Evolutionary conservation across 2,329 filamentous ascomycete species (phyloP).

Genomic region (Rhinocladiella mackenziei): DNA sequence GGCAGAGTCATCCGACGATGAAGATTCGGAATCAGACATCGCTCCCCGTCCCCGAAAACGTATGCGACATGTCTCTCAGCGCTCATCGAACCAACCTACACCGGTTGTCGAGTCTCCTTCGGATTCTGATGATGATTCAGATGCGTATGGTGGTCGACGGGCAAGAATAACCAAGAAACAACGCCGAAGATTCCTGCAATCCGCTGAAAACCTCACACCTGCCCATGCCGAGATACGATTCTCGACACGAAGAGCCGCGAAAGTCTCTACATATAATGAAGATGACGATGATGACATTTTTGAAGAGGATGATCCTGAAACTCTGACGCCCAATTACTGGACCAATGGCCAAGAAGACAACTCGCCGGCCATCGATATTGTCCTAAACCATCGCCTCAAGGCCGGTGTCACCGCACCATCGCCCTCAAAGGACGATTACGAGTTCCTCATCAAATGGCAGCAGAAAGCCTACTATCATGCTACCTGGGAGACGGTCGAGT

Average conservation of each 20-base stretch:
- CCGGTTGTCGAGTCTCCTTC: conserved; percentile 47
- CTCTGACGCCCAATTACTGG: conserved; percentile 66
- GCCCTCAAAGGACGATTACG: conserved; percentile 68
- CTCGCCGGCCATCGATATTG: conserved; percentile 80
- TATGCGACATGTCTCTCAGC: conserved; percentile 54
- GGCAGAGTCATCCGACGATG: conserved; percentile 59
- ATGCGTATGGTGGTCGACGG: conserved; percentile 73
- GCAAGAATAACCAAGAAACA: conserved; percentile 72
- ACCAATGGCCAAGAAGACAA: conserved; percentile 67
- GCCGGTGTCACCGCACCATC: conserved; percentile 52
- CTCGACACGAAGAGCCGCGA: conserved; percentile 73
- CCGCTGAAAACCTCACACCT: conserved; percentile 59
- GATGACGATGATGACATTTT: conserved; percentile 58
- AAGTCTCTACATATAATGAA: conserved; percentile 66
- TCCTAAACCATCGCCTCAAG: conserved; percentile 79
- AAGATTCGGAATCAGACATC: conserved; percentile 72
- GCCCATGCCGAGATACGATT: conserved; percentile 79
- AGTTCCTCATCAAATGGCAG: conserved; percentile 95
- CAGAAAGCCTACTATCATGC: conserved; percentile 92
- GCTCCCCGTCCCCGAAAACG: conserved; percentile 41
- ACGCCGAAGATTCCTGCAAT: conserved; percentile 64
- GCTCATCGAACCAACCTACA: conserved; percentile 47
- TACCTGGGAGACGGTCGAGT: conserved; percentile 82
- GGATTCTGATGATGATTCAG: conserved; percentile 63
- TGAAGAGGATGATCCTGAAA: conserved; percentile 55